Evolutionary conservation across 805 yeast genomes (phyloP).

Genomic region (Hanseniaspora mollemarum): DNA sequence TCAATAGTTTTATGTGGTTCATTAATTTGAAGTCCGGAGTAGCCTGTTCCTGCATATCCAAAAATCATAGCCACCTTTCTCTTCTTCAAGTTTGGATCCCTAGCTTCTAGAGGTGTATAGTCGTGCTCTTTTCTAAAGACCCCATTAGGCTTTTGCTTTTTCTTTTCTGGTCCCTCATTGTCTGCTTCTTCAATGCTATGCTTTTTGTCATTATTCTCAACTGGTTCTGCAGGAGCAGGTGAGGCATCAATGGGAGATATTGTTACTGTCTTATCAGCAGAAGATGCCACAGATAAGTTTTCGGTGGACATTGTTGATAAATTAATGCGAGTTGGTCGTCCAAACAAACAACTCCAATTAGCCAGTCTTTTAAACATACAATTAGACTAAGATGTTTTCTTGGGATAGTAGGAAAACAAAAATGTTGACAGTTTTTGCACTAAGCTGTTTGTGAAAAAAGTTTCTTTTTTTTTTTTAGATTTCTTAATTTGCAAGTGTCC

Average conservation of each 20-base stretch:
- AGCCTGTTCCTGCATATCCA: conserved; percentile 94
- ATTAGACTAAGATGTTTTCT: background rate
- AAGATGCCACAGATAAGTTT: background rate
- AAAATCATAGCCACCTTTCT: conserved; percentile 79
- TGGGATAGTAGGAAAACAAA: no score
- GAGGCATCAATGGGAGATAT: background rate
- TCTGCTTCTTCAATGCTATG: conserved; percentile 21
- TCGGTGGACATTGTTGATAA: background rate
- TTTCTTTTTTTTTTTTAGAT: background rate
- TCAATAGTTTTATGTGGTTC: conserved; percentile 85
- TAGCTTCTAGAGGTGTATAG: conserved; percentile 41
- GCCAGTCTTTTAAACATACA: background rate
- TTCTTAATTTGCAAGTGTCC: background rate
- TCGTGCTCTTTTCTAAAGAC: conserved; percentile 19
- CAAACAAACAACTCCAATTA: background rate
- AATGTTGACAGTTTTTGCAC: no score
- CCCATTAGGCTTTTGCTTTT: conserved; percentile 18
- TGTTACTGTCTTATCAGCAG: background rate
- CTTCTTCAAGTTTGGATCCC: conserved; percentile 61
- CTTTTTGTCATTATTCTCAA: conserved; percentile 6
- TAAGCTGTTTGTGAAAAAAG: background rate
- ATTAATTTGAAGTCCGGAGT: conserved; percentile 90
- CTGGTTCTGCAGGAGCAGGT: background rate
- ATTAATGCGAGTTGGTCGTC: background rate
- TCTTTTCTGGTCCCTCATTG: conserved; percentile 13